Conservation (phyloP, 768 basidiomycete species). For the Pulveroboletus frians region DNA sequence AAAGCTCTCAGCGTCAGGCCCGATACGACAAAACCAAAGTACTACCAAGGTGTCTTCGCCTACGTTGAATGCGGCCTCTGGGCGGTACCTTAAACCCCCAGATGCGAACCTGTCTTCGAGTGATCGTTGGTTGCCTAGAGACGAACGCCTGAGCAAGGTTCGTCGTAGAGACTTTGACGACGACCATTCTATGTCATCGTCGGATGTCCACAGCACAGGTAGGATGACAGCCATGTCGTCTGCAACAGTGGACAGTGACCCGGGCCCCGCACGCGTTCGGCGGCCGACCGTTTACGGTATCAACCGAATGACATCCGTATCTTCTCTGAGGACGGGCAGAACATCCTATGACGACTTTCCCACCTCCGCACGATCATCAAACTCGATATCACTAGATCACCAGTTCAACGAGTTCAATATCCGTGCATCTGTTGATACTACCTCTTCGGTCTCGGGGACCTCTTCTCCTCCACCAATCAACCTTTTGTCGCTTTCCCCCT, state of each 20-base stretch:
- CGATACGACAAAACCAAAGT: conserved; percentile 55
- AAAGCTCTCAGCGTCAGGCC: conserved; percentile 55
- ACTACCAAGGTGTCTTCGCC: conserved; percentile 38
- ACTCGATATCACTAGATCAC: conserved; percentile 72
- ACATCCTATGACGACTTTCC: conserved; percentile 72
- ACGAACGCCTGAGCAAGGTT: conserved; percentile 68
- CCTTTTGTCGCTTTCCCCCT: conserved; percentile 65
- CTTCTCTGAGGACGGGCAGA: conserved; percentile 52
- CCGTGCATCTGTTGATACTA: conserved; percentile 62
- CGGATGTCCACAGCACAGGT: conserved; percentile 72
- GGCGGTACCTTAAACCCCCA: conserved; percentile 42
- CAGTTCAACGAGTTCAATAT: conserved; percentile 73
- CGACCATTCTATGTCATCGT: conserved; percentile 88
- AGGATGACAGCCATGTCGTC: conserved; percentile 77
- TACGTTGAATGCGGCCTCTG: conserved; percentile 59
- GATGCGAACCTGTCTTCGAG: conserved; percentile 32
- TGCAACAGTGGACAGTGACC: conserved; percentile 81
- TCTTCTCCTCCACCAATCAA: conserved; percentile 77
- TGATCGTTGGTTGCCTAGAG: conserved; percentile 46
- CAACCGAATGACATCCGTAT: conserved; percentile 71
- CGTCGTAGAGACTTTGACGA: conserved; percentile 83
- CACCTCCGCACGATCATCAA: conserved; percentile 69
- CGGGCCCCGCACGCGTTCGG: conserved; percentile 66
- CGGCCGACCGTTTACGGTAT: conserved; percentile 60
- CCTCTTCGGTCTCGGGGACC: conserved; percentile 53